Percentiles rank a stretch among this genome's conserved stretches.
phyloP scores from a whole-genome alignment of 306 rosid genomes.

The Quercus variabilis region DNA sequence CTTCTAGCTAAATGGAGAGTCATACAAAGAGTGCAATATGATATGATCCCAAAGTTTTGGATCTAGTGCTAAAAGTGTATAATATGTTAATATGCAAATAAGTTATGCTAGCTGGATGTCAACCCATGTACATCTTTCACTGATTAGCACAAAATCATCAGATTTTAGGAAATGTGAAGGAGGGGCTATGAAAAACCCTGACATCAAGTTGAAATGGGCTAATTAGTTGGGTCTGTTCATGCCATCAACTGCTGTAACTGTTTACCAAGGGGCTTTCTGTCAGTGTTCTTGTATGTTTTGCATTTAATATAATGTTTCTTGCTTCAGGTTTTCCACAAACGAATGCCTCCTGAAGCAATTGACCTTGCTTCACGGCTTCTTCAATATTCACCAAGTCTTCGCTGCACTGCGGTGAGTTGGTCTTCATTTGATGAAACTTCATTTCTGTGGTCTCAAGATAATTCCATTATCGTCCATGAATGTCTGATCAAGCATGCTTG shows the following conservation, averaged over 20 bases:
- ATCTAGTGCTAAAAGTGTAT: no score
- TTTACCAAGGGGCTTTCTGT: not conserved
- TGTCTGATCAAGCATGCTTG: not conserved
- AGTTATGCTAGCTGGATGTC: not conserved
- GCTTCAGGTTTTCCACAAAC: slow-evolving; percentile 81
- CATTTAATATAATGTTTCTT: slow-evolving; percentile 10
- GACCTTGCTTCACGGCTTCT: slow-evolving; percentile 98
- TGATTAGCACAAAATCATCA: not conserved
- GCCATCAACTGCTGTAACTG: not conserved
- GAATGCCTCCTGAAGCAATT: slow-evolving; percentile 98
- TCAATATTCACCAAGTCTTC: slow-evolving; percentile 93
- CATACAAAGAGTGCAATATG: no score
- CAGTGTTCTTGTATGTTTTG: slow-evolving; percentile 11
- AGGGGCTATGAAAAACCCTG: not conserved
- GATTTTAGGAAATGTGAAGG: not conserved
- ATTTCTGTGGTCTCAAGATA: not conserved
- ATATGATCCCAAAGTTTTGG: no score
- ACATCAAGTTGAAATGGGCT: not conserved
- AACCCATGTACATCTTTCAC: not conserved
- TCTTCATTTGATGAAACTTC: not conserved
- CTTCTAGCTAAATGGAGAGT: no score
- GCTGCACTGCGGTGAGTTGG: slow-evolving; percentile 83
- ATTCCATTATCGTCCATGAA: not conserved
- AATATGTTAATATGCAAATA: not conserved
- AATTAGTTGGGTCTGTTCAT: not conserved